Evolutionary conservation across 1,284 basidiomycete genomes (phyloP).

Genomic region (Malassezia caprae): DNA sequence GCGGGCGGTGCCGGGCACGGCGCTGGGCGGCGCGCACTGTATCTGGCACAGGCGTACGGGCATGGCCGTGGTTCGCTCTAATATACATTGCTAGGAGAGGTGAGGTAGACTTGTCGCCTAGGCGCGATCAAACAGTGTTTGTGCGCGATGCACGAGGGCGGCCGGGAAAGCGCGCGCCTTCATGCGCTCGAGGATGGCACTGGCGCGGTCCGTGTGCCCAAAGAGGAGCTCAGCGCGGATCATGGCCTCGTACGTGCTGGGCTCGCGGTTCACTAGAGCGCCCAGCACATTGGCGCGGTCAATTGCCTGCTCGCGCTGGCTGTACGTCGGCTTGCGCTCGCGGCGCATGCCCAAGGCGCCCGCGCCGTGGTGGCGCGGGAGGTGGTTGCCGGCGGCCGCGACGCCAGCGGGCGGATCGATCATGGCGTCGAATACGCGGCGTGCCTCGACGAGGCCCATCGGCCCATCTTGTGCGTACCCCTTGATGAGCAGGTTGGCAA

Average conservation of each 20-base stretch:
- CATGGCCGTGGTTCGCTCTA: conserved; percentile 3
- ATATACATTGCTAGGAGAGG: neutral
- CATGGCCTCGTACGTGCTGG: conserved; percentile 82
- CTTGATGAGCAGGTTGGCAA: conserved; percentile 83
- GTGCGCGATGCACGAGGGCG: conserved; percentile 42
- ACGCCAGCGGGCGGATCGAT: conserved; percentile 74
- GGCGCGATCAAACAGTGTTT: conserved; percentile 22
- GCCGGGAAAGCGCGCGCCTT: conserved; percentile 56
- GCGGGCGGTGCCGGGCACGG: conserved; percentile 22
- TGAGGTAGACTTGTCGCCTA: neutral
- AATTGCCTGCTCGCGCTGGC: neutral
- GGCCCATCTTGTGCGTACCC: conserved; percentile 60
- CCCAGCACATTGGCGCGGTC: conserved; percentile 26
- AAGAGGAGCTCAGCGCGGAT: conserved; percentile 76
- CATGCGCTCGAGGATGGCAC: conserved; percentile 64
- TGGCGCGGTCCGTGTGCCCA: conserved; percentile 63
- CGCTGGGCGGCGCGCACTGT: conserved; percentile 19
- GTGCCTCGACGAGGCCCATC: conserved; percentile 50
- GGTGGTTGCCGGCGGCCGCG: conserved; percentile 80
- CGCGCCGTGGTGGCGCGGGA: conserved; percentile 50
- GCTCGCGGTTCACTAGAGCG: conserved; percentile 76
- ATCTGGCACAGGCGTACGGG: conserved; percentile 15
- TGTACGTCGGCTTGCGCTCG: conserved; percentile 35
- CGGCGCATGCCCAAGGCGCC: conserved; percentile 48
- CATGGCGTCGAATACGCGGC: conserved; percentile 67